Conservation (phyloP, 345 rosid genomes). For the Laguncularia racemosa region DNA sequence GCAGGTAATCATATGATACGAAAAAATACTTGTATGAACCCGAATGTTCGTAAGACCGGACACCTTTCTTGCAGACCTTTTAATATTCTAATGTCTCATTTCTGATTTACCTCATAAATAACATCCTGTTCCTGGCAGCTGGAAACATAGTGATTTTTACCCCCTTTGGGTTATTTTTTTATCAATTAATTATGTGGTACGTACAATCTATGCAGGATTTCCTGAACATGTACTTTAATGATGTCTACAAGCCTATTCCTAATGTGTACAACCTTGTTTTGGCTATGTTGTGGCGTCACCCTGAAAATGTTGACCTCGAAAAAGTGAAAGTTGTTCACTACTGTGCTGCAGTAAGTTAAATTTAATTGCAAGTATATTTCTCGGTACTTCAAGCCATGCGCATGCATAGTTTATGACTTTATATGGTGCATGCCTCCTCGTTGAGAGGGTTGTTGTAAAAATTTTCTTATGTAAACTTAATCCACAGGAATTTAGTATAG, state of each 20-base stretch:
- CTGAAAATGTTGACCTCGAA: slow-evolving; percentile 39
- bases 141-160: background rate
- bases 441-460: too few relatives aligned
- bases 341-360: slow-evolving; percentile 42
- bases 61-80: too few relatives aligned
- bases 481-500: too few relatives aligned
- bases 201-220: slow-evolving; percentile 34
- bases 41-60: too few relatives aligned
- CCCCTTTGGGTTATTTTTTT: background rate
- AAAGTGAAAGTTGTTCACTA: slow-evolving; percentile 51
- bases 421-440: too few relatives aligned
- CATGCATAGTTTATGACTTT: background rate
- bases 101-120: too few relatives aligned
- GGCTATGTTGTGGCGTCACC: slow-evolving; percentile 75
- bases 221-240: slow-evolving; percentile 45
- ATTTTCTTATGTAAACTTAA: too few relatives aligned
- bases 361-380: background rate
- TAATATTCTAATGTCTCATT: too few relatives aligned
- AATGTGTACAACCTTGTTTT: slow-evolving; percentile 37
- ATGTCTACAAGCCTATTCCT: slow-evolving; percentile 47
- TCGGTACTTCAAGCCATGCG: background rate
- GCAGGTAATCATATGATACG: slow-evolving; percentile 29
- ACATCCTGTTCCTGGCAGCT: background rate
- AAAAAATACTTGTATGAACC: background rate
- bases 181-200: background rate